phyloP scores from a whole-genome alignment of 148 eudicot genomes.

The Chenopodium quinoa region DNA sequence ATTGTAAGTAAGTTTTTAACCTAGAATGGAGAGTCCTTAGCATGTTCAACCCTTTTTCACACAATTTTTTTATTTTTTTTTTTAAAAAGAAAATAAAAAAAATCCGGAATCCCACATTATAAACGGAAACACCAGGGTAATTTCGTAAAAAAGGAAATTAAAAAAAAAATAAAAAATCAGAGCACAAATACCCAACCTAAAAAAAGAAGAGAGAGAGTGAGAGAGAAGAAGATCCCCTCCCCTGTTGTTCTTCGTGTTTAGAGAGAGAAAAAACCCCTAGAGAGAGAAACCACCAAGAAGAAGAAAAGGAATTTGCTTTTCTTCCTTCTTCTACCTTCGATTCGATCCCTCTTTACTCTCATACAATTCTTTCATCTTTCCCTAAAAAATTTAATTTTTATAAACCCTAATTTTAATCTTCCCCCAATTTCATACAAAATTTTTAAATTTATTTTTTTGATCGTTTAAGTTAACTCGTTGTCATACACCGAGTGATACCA shows the following conservation, averaged over 20 bases:
- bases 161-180: background rate
- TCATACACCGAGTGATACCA: background rate
- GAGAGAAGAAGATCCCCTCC: background rate
- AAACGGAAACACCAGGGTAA: background rate
- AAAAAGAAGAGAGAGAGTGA: background rate
- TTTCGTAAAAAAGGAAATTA: background rate
- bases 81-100: too few relatives aligned
- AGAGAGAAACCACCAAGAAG: background rate
- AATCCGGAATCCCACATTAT: too few relatives aligned
- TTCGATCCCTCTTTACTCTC: background rate
- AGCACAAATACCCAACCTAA: background rate
- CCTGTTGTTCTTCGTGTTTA: background rate
- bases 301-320: background rate
- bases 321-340: background rate
- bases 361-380: background rate
- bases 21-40: too few relatives aligned
- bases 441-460: background rate
- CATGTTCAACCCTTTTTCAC: too few relatives aligned
- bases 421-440: background rate
- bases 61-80: too few relatives aligned
- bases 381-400: background rate
- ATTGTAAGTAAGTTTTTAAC: too few relatives aligned
- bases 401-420: background rate
- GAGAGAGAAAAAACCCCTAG: background rate
- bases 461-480: slow-evolving; percentile 10